Evolutionary conservation across 257 asterid species (phyloP).

Genomic region (Lavandula angustifolia): DNA sequence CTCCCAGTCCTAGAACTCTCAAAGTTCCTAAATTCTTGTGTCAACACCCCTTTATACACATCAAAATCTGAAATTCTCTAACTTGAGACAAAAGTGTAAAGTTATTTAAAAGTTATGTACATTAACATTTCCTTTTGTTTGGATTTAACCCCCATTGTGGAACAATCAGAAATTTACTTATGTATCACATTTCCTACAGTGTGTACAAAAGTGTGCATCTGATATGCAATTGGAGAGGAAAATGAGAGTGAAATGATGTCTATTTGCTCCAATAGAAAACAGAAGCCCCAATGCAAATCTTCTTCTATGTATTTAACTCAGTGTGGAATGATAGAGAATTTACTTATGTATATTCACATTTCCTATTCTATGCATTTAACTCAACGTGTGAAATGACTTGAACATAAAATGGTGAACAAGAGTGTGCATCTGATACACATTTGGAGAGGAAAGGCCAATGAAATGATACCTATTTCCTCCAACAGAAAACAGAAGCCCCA

Average conservation of each 20-base stretch:
- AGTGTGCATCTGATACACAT: no score
- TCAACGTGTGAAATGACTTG: no score
- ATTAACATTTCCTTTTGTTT: slow-evolving; percentile 1
- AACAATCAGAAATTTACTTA: neutral
- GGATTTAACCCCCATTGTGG: slow-evolving; percentile 2
- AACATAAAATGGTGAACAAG: no score
- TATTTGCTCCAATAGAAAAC: neutral
- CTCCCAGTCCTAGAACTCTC: neutral
- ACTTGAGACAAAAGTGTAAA: neutral
- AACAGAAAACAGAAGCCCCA: no score
- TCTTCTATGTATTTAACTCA: no score
- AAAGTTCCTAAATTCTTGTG: neutral
- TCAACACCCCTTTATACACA: neutral
- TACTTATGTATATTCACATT: no score
- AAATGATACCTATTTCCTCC: no score
- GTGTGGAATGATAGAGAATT: no score
- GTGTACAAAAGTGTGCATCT: neutral
- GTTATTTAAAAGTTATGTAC: neutral
- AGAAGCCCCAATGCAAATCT: neutral
- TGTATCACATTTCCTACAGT: no score
- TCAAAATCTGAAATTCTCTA: neutral
- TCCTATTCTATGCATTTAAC: no score
- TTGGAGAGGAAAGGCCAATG: no score
- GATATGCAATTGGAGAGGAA: neutral
- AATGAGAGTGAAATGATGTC: neutral